Base-by-base conservation (phyloP, 108 stramenopile species). In the Nannochloropsis salina region DNA sequence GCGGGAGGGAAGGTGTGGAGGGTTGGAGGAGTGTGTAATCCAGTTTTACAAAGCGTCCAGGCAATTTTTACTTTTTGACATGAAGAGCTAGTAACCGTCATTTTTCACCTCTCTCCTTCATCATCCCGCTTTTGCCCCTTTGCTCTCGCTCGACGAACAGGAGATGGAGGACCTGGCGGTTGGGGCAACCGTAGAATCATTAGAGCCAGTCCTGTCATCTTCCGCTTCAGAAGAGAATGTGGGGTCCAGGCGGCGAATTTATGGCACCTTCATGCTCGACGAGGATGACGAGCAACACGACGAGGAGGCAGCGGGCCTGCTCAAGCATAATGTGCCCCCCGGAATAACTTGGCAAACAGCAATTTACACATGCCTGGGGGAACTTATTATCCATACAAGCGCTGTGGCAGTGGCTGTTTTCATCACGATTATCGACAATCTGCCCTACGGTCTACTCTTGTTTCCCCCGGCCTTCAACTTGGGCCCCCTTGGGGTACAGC, bases 401-500 rank as follows among this genome's bases (percentile, higher is more conserved):
- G 61, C 61, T 15, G n/a, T 74, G 15, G 15, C 61, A n/a, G 61
- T 74, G 15, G 61, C 61, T n/a, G 61, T 74, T 15, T 74, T 74
- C n/a, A 74, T 74, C 61, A 74, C 61, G n/a, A n/a, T 74, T 1
- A 74, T 74, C 15, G 61, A 74, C 61, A 74, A 74, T 74, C n/a
- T 74, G n/a, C 61, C 61, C 61, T 74, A 74, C 6, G 61, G 61
- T n/a, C n/a, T 74, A n/a, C 61, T 74, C 61, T n/a, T 74, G 20
- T 74, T 74, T n/a, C 61, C 61, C 4, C 61, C 61, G 20, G 4
- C 61, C 15, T 74, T 74, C 61, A 74, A 74, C 8, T n/a, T 74
- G 61, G 61, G 61, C n/a, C 61, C 61, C 5, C 61, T 74, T 74
- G 61, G 61, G 61, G 61, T 74, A n/a, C 61, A 74, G n/a, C 61